phyloP scores from a whole-genome alignment of 139 green algal species.

The Chlamydomonas applanata region DNA sequence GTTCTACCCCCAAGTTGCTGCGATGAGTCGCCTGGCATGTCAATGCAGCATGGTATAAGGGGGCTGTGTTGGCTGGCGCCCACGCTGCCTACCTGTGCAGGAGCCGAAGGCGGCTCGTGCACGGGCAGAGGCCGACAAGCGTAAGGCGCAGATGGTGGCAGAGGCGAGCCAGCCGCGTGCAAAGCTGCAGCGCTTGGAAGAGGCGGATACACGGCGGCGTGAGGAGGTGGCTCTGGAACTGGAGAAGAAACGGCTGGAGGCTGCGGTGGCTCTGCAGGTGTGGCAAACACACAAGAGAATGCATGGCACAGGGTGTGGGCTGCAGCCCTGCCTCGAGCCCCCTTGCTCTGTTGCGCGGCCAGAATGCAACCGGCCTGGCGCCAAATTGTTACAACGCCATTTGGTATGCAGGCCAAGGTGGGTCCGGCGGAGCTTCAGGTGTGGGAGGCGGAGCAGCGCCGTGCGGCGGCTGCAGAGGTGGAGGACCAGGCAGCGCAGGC shows the following conservation, averaged over 20 bases:
- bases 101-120: conserved; percentile 21
- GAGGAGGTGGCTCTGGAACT: conserved; percentile 22
- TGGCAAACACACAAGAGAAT: neutral
- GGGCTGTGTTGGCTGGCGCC: too few relatives aligned
- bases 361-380: too few relatives aligned
- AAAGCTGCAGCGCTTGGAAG: conserved; percentile 18
- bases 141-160: conserved; percentile 13
- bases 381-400: too few relatives aligned
- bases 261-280: conserved; percentile 43
- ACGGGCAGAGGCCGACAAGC: conserved; percentile 17
- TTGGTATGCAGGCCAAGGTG: conserved; percentile 10
- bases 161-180: conserved; percentile 11
- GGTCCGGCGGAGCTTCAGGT: conserved; percentile 12
- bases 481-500: conserved; percentile 21
- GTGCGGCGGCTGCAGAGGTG: conserved; percentile 17
- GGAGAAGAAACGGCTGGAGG: conserved; percentile 16
- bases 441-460: conserved; percentile 25
- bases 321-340: too few relatives aligned
- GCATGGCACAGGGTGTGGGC: too few relatives aligned
- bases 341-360: too few relatives aligned
- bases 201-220: neutral
- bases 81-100: neutral
- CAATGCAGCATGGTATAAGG: too few relatives aligned
- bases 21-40: too few relatives aligned
- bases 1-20: too few relatives aligned